Conservation (phyloP, 225 moss, liverwort and hornwort species). For the Takakia lepidozioides region DNA sequence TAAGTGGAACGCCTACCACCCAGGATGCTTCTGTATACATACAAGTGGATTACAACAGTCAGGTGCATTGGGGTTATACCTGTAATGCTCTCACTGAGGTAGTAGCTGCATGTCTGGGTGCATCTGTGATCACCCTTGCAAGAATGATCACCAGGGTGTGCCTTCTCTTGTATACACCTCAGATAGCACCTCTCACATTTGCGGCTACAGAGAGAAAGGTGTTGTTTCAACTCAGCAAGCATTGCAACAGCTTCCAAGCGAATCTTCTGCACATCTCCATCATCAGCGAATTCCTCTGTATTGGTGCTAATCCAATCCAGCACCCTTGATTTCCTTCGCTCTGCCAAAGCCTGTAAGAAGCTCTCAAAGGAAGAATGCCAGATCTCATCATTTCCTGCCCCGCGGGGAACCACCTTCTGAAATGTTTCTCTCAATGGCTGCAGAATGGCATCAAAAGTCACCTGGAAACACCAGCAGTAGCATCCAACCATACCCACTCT, state of each 20-base stretch:
- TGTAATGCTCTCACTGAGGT: constrained; percentile 25
- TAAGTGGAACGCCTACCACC: too few species aligned
- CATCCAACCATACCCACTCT: too few species aligned
- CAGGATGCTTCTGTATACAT: too few species aligned
- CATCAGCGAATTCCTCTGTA: constrained; percentile 1
- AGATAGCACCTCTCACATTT: constrained; percentile 14
- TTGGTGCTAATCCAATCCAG: constrained; percentile 7
- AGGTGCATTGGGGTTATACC: too few species aligned
- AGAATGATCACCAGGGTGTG: constrained; percentile 32
- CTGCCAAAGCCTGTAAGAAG: constrained; percentile 9
- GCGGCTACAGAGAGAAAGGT: constrained; percentile 24
- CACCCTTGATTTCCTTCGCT: constrained; percentile 9
- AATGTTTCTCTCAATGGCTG: background rate
- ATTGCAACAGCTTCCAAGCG: constrained; percentile 6
- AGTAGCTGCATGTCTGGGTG: constrained; percentile 32
- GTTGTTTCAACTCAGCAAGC: constrained; percentile 19
- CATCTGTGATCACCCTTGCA: constrained; percentile 36
- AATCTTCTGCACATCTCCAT: constrained; percentile 9
- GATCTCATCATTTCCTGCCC: constrained; percentile 4
- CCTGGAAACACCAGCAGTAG: too few species aligned
- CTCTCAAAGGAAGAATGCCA: constrained; percentile 9
- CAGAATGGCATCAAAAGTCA: background rate
- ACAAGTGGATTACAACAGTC: too few species aligned
- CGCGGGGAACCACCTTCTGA: background rate
- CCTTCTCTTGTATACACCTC: constrained; percentile 27